These are phyloP conservation scores for Platismatia glauca DNA, from an alignment of 495 filamentous ascomycete species.

Conservation along the genomic window DNA sequence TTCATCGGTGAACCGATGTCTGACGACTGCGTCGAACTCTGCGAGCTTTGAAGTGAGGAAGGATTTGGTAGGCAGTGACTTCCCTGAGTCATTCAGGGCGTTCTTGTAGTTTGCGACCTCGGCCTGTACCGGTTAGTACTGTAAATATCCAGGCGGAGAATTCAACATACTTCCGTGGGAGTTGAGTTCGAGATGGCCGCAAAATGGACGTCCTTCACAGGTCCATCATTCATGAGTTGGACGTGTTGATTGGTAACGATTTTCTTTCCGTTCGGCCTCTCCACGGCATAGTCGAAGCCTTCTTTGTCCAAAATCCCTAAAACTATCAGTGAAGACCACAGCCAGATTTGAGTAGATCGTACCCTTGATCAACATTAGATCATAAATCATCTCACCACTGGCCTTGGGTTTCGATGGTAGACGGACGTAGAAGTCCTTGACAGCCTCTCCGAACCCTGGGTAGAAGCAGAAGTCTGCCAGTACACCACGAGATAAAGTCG, in stretches of 20 bases:
- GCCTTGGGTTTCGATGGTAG: constrained; percentile 59
- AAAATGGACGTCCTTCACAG: constrained; percentile 71
- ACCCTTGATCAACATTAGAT: constrained; percentile 82
- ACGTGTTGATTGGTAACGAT: constrained; percentile 72
- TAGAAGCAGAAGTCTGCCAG: constrained; percentile 85
- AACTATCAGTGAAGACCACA: constrained; percentile 29
- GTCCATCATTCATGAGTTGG: constrained; percentile 63
- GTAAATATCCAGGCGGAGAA: background rate
- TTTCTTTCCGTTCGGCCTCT: constrained; percentile 55
- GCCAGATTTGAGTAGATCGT: constrained; percentile 22
- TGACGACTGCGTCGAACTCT: constrained; percentile 72
- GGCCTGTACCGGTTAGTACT: constrained; percentile 39
- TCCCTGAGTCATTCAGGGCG: constrained; percentile 59
- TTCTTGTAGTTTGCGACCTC: constrained; percentile 81
- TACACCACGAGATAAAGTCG: constrained; percentile 68
- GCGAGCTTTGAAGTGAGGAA: constrained; percentile 60
- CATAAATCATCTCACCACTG: constrained; percentile 64
- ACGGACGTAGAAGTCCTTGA: constrained; percentile 71
- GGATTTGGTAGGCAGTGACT: constrained; percentile 58
- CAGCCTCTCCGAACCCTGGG: constrained; percentile 73
- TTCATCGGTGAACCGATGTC: constrained; percentile 66
- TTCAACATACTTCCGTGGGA: constrained; percentile 14
- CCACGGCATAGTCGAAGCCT: constrained; percentile 72
- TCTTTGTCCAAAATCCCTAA: constrained; percentile 54
- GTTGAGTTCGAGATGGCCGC: constrained; percentile 37